Evolutionary conservation across 2,329 filamentous ascomycete species (phyloP), one percentile per base, ranked within the genome.

Genomic region (Arthrobotrys entomopaga): DNA sequence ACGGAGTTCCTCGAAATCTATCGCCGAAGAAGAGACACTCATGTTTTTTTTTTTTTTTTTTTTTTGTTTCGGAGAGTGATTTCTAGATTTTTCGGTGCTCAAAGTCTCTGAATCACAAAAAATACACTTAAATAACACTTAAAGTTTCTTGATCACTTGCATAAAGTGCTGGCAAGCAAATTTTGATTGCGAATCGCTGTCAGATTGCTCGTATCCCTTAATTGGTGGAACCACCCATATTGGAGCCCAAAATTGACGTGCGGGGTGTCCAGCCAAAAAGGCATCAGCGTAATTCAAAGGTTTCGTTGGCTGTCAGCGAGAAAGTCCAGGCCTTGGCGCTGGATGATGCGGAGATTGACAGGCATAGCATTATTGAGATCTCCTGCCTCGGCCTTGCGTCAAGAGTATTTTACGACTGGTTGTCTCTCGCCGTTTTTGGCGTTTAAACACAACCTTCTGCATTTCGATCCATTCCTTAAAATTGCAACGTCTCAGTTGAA

Each of bases 181-280:
- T 34, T 34, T 34, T 34, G 29, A 34, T 34, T 34, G 29, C 29
- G 29, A 34, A 34, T 34, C 29, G 29, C 29, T 34, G 29, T 34
- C 29, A 50, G 26, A 50, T 61, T 63, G 40, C 53, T 48, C 34
- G 42, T 22, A 43, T 58, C 43, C 46, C 52, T 38, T 50, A 66
- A 67, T 67, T 74, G 56, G 63, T 67, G 57, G 56, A 74, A 63
- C 63, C 43, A 67, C 40, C 60, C n/a, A n/a, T 65, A 26, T 54
- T 40, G 58, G 26, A 61, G 29, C 56, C 54, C 34, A 19, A 61
- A 50, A 50, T 22, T 69, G 24, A 58, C 60, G 65, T 70, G 67
- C 67, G 67, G 67, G 60, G 67, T 65, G 57, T 19, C 56, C 54
- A 72, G 53, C 58, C 46, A 65, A 64, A 69, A 69, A n/a, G 42